Evolutionary conservation across 139 green algal genomes (phyloP), one percentile per base, ranked within the genome.

Genomic region (Coelastrella sp.): DNA sequence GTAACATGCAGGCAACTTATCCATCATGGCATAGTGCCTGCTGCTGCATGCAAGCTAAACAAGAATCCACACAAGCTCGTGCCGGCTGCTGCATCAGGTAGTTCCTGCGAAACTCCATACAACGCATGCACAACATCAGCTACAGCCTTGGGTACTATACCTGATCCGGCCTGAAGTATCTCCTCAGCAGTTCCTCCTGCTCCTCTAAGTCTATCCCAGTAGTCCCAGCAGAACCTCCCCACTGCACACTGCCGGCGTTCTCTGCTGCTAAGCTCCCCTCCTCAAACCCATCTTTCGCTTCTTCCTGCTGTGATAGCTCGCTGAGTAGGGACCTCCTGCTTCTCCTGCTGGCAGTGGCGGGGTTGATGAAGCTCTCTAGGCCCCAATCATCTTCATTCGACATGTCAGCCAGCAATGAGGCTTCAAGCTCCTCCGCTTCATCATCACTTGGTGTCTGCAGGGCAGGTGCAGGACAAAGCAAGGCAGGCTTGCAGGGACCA

Each of bases 161-260:
- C 6, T 71, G 62, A 25, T 91, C 80, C 25, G 87, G 88, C 51
- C 87, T 89, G 79, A 91, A 92, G 40, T 91, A 85, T 50, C 90
- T 78, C 13, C 17, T 2, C 73, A 92, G 88, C 50, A 93, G 60
- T 2, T 67, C 81, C 78, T 91, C 90, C 81, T 93, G 88, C 88
- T 87, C 88, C 34, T 91, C 86, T 40, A 93, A 68, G 77, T 93
- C 90, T 25, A 88, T 83, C 0, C 85, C 86, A 1, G 69, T 88
- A 15, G 57, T 66, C 21, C 86, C 86, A 9, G 79, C 88, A 5
- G 68, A 85, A 48, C 90, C 90, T 35, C 90, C 90, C 90, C 90
- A 93, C 40, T 71, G 35, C 79, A 93, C 84, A 38, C 60, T 78
- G 50, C 25, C 34, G 23, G 8, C n/a, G 45, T 43, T 60, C 32